These are phyloP conservation scores for Phytopythium ostracodes DNA, from an alignment of 352 stramenopile species.

Conservation along the genomic window DNA sequence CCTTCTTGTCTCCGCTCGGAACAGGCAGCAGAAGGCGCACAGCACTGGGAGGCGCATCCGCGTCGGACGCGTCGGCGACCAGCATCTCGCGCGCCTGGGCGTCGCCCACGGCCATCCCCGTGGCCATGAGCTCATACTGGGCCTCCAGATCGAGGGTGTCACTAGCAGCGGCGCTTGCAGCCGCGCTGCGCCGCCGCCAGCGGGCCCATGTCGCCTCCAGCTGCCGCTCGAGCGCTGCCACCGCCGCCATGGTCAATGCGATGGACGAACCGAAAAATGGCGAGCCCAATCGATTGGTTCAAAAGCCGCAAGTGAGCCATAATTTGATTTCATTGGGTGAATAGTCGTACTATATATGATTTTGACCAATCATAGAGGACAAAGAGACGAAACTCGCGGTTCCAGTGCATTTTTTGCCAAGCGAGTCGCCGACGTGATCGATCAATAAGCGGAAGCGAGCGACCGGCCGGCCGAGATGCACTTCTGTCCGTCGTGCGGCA, in stretches of 20 bases:
- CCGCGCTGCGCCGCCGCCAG: conserved; percentile 7
- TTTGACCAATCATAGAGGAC: not conserved
- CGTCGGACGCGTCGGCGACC: conserved; percentile 3
- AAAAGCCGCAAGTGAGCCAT: not conserved
- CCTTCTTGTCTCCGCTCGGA: conserved; percentile 11
- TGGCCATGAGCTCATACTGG: conserved; percentile 54
- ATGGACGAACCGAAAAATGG: not conserved
- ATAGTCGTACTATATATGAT: conserved; percentile 5
- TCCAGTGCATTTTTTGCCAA: conserved; percentile 8
- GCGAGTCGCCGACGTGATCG: not conserved
- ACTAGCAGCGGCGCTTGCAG: not conserved
- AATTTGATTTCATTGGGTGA: conserved; percentile 7
- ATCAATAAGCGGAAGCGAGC: not conserved
- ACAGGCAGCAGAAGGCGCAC: conserved; percentile 34
- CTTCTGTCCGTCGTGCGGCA: conserved; percentile 89
- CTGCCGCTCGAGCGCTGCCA: conserved; percentile 8
- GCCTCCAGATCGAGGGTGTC: conserved; percentile 18
- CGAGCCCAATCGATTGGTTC: not conserved
- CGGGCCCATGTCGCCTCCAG: conserved; percentile 13
- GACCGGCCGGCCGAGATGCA: conserved; percentile 47
- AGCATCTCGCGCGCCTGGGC: conserved; percentile 27
- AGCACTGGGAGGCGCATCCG: conserved; percentile 9
- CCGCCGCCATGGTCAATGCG: not conserved
- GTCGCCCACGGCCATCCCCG: conserved; percentile 24
- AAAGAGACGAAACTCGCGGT: not conserved